Evolutionary conservation across 345 rosid genomes (phyloP).

Genomic region (Salix caprea): DNA sequence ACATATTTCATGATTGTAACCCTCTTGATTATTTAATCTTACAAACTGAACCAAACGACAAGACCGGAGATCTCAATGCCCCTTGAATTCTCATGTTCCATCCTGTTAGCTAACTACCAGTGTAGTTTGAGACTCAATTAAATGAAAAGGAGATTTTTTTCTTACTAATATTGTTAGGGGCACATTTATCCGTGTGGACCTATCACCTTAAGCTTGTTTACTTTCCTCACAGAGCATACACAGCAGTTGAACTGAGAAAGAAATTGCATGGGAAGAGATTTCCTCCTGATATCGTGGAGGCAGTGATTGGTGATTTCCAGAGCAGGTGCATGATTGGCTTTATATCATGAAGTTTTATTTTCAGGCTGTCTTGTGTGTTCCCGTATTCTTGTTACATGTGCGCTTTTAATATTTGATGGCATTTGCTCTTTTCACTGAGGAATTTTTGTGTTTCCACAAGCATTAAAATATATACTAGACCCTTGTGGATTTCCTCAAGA

Average conservation of each 20-base stretch:
- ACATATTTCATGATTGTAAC: no score
- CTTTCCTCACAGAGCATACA: constrained; percentile 49
- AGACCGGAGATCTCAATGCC: no score
- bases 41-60: no score
- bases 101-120: no score
- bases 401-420: neutral
- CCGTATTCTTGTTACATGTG: neutral
- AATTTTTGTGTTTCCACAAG: neutral
- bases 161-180: neutral
- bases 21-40: no score
- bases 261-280: constrained; percentile 61
- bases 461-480: neutral
- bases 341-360: neutral
- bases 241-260: constrained; percentile 68
- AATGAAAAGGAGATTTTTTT: neutral
- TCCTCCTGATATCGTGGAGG: constrained; percentile 41
- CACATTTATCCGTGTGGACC: neutral
- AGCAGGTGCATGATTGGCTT: constrained; percentile 38
- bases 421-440: neutral
- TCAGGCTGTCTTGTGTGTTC: neutral
- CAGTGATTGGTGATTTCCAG: constrained; percentile 49
- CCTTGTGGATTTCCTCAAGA: neutral
- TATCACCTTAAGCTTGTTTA: neutral
- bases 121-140: no score
- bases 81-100: no score